A percentile compares a stretch with the other conserved stretches of the same genome.
Conservation (phyloP, 2,329 filamentous ascomycete species). For the Diaporthe batatas region DNA sequence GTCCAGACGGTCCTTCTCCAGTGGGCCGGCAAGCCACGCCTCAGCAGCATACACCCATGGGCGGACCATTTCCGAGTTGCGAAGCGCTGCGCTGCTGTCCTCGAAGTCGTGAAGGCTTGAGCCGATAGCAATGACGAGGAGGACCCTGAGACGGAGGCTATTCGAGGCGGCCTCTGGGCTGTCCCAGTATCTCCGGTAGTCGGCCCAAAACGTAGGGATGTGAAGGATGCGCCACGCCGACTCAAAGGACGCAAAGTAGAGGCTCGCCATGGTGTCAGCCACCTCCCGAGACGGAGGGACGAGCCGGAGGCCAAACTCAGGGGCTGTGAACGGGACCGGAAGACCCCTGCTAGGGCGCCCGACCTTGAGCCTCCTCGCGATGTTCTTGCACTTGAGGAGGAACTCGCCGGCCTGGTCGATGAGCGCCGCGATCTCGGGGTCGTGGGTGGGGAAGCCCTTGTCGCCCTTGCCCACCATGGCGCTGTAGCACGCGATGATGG, state of each 20-base stretch:
- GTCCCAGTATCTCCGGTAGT: slow-evolving; percentile 63
- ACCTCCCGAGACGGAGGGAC: slow-evolving; percentile 47
- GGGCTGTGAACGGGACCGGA: slow-evolving; percentile 40
- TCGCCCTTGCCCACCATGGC: slow-evolving; percentile 43
- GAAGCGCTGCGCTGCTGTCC: not conserved
- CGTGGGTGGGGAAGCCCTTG: slow-evolving; percentile 40
- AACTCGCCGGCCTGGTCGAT: slow-evolving; percentile 48
- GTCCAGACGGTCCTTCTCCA: slow-evolving; percentile 47
- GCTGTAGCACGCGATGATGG: slow-evolving; percentile 48
- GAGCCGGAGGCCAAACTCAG: slow-evolving; percentile 28
- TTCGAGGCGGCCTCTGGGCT: slow-evolving; percentile 46
- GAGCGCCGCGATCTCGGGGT: slow-evolving; percentile 45
- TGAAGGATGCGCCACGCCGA: slow-evolving; percentile 66
- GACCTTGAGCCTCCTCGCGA: slow-evolving; percentile 51
- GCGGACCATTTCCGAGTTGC: not conserved
- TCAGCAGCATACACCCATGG: slow-evolving; percentile 57
- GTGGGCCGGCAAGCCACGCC: slow-evolving; percentile 56
- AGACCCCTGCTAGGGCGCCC: slow-evolving; percentile 51
- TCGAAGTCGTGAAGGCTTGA: slow-evolving; percentile 50
- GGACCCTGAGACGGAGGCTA: slow-evolving; percentile 51
- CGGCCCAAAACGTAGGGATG: slow-evolving; percentile 62
- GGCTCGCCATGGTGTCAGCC: slow-evolving; percentile 56
- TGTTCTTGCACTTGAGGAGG: slow-evolving; percentile 51
- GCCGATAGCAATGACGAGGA: slow-evolving; percentile 57
- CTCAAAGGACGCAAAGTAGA: slow-evolving; percentile 66